Conservation (phyloP, 768 basidiomycete species). For the Boletus fagicola region DNA sequence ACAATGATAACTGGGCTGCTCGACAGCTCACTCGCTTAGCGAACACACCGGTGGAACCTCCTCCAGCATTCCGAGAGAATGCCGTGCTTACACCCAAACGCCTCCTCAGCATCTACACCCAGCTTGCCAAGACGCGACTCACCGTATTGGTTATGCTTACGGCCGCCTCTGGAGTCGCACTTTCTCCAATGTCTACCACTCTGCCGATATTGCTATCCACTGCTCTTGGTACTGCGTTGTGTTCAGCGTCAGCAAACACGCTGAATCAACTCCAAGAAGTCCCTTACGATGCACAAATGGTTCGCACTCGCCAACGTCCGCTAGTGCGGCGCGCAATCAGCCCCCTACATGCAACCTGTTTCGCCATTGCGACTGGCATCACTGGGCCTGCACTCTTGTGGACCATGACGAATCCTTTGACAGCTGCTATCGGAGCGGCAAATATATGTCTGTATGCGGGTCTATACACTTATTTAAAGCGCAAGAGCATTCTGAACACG, state of each 20-base stretch:
- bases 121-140: conserved; percentile 83
- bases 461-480: conserved; percentile 89
- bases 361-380: conserved; percentile 73
- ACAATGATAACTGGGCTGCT: conserved; percentile 54
- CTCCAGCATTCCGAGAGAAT: conserved; percentile 35
- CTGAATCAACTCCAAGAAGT: conserved; percentile 94
- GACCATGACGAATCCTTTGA: conserved; percentile 81
- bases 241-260: conserved; percentile 90
- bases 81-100: conserved; percentile 48
- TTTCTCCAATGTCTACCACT: conserved; percentile 84
- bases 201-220: conserved; percentile 84
- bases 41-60: conserved; percentile 11
- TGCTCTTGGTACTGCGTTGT: conserved; percentile 85
- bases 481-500: conserved; percentile 78
- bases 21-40: conserved; percentile 16
- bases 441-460: conserved; percentile 92
- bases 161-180: conserved; percentile 88
- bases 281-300: conserved; percentile 96
- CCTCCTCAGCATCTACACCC: conserved; percentile 66
- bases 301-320: conserved; percentile 82
- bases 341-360: conserved; percentile 79
- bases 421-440: conserved; percentile 75
- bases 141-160: conserved; percentile 83
- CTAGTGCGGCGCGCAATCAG: conserved; percentile 83
- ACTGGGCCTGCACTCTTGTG: conserved; percentile 77